Evolutionary conservation across 169 alveolate genomes (phyloP), one percentile per base, ranked within the genome.

Genomic region (Amoebophrya sp.): DNA sequence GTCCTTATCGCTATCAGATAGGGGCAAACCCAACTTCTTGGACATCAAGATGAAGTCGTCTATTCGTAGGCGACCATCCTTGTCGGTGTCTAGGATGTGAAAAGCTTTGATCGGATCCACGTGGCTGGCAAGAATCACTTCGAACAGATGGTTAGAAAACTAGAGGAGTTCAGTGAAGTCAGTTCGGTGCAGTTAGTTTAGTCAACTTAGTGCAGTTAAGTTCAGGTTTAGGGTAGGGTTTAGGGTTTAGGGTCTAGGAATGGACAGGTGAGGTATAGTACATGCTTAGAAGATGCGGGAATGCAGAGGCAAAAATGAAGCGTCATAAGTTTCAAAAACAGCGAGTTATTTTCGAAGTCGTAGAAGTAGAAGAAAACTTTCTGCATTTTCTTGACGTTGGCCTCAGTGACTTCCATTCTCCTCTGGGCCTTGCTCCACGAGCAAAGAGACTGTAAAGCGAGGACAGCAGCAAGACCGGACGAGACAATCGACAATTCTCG

Each of bases 281-380:
- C n/a, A n/a, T n/a, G n/a, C n/a, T n/a, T n/a, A n/a, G n/a, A n/a
- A n/a, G n/a, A n/a, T n/a, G n/a, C n/a, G n/a, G n/a, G n/a, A n/a
- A n/a, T n/a, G n/a, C n/a, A n/a, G n/a, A n/a, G n/a, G n/a, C n/a
- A n/a, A n/a, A n/a, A n/a, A n/a, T n/a, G n/a, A n/a, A n/a, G n/a
- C n/a, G n/a, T n/a, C n/a, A n/a, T n/a, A n/a, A n/a, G n/a, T 36
- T 65, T 65, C 33, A 65, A 36, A 26, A 65, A 65, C 36, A 65
- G 83, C 83, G 83, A 65, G 83, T 65, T 65, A 36, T 65, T 65
- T 26, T 65, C 83, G 33, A 65, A 65, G 83, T 65, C 83, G 83
- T 65, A 65, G 33, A 65, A 65, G 83, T 65, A 65, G 83, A 65
- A 65, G 83, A 65, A 65, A 36, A 65, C 83, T 36, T 65, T 65